Percentiles rank a stretch among this genome's conserved stretches.
phyloP scores from a whole-genome alignment of 768 basidiomycete genomes.

The Boletellus sp. region DNA sequence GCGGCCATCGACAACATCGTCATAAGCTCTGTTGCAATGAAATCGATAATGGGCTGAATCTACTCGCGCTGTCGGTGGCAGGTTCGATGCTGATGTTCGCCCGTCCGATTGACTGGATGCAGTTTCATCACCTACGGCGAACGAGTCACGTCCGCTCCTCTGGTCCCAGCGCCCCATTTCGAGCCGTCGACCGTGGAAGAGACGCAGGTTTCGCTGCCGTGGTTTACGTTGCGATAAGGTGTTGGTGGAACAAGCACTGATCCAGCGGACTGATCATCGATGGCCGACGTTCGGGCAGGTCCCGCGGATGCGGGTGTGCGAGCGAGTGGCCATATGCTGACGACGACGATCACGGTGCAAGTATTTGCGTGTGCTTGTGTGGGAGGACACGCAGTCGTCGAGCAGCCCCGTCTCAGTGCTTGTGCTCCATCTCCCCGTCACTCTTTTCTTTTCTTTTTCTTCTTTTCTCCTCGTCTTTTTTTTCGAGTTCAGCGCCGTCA shows the following conservation, averaged over 20 bases:
- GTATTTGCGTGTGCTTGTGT: constrained; percentile 22
- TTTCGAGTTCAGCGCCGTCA: constrained; percentile 2
- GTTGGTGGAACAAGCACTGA: too few species aligned
- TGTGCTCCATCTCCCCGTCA: background rate
- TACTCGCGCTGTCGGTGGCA: too few species aligned
- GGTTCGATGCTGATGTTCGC: too few species aligned
- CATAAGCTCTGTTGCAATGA: constrained; percentile 77
- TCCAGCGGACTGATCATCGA: background rate
- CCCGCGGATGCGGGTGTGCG: too few species aligned
- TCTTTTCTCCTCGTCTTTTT: background rate
- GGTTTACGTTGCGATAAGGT: too few species aligned
- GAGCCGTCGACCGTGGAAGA: background rate
- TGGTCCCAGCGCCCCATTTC: background rate
- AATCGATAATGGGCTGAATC: constrained; percentile 47
- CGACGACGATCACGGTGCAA: too few species aligned
- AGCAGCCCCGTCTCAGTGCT: too few species aligned
- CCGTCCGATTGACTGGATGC: too few species aligned
- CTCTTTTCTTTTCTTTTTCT: background rate
- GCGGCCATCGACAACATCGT: constrained; percentile 61
- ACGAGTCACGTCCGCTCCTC: background rate
- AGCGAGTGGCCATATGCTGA: background rate
- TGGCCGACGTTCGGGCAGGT: too few species aligned
- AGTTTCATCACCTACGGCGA: too few species aligned
- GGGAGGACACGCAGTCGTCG: constrained; percentile 3
- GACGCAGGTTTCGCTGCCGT: too few species aligned